phyloP scores from a whole-genome alignment of 805 yeast species.

The Schwanniomyces yamadae region DNA sequence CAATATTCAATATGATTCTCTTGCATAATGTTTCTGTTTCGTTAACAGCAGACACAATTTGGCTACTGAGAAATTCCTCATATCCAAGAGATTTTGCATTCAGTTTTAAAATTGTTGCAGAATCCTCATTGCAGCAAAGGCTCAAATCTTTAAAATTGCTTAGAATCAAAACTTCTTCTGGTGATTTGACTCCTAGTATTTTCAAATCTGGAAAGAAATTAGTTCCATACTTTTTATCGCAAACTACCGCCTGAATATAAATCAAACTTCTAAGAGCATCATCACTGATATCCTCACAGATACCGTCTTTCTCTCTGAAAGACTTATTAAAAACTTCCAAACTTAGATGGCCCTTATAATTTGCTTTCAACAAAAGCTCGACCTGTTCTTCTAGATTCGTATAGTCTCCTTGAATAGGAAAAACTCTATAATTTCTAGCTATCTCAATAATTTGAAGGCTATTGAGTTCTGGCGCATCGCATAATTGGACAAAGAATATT shows the following conservation, averaged over 20 bases:
- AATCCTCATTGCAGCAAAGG: not conserved
- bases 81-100: not conserved
- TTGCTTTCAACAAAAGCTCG: constrained; percentile 1
- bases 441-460: constrained; percentile 9
- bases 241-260: constrained; percentile 9
- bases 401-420: constrained; percentile 15
- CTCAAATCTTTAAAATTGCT: not conserved
- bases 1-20: no score
- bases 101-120: not conserved
- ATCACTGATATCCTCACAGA: constrained; percentile 9
- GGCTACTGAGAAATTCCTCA: not conserved
- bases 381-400: constrained; percentile 7
- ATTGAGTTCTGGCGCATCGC: constrained; percentile 19
- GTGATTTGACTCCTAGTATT: constrained; percentile 1
- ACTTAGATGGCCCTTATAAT: constrained; percentile 14
- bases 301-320: constrained; percentile 7
- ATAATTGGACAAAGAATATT: constrained; percentile 23
- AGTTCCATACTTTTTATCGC: not conserved
- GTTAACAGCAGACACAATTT: not conserved
- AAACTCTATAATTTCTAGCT: constrained; percentile 13
- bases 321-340: constrained; percentile 15
- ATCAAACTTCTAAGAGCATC: constrained; percentile 15
- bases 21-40: no score
- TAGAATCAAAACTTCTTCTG: not conserved
- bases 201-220: not conserved